Base-by-base conservation (phyloP, 163 green algal species). In the Smithsoniella earleae region DNA sequence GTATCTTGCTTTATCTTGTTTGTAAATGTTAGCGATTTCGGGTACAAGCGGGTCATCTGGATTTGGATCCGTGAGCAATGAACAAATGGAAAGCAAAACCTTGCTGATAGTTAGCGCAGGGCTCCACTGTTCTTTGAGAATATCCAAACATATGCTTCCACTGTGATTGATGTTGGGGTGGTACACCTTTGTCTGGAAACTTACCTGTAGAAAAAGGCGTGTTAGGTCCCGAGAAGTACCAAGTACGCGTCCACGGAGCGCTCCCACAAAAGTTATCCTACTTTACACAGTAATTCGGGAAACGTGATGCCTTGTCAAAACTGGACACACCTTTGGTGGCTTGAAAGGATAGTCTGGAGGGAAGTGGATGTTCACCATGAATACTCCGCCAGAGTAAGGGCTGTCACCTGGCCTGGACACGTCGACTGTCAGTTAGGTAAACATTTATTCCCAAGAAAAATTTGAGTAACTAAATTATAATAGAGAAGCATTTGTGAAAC, bases 71-170 rank as follows among this genome's bases (percentile, higher is more conserved):
- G 94, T 98, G 31, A 99, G 85, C 76, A 99, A 84, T 2, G 94
- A 98, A 82, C 89, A 98, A 46, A 99, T 95, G 37, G 91, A 97
- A 72, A 99, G 83, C 75, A 99, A 81, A 10, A 88, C 93, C 86
- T 99, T 99, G 27, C 88, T 96, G 63, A 99, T 96, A 22, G 94
- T 98, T 0, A 99, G 82, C 2, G 94, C 94, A 3, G 94, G 94
- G 74, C 84, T 95, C 94, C 94, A 99, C 82, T 99, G 94, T 78
- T 98, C 94, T 82, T 99, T 98, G 13, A 98, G 79, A 66, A 98
- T 99, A 77, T 98, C 94, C 46, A 99, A 82, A 83, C 94, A 99
- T 73, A 99, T 99, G 82, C 82, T 91, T 27, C 94, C 94, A 81
- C 97, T 90, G 81, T 83, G 93, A 83, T 99, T 99, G 46, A 98